phyloP scores from a whole-genome alignment of 352 stramenopile genomes.

The Thraustotheca clavata region DNA sequence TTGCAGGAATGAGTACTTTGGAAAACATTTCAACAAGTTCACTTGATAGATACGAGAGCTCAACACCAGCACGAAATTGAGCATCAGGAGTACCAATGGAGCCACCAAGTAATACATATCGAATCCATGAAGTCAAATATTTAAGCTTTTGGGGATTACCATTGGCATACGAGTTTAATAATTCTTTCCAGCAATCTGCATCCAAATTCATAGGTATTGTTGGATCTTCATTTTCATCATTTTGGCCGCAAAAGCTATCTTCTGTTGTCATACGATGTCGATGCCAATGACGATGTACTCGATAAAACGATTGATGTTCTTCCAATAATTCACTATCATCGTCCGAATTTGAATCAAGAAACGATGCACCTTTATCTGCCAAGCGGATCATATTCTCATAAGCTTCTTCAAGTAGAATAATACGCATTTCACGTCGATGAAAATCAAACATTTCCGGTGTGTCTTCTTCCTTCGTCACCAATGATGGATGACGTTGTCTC shows the following conservation, averaged over 20 bases:
- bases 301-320: conserved; percentile 3
- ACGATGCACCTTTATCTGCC: not conserved
- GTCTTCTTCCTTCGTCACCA: not conserved
- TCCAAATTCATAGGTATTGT: not conserved
- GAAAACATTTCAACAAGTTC: conserved; percentile 19
- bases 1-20: conserved; percentile 5
- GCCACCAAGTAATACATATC: conserved; percentile 16
- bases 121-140: conserved; percentile 21
- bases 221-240: not conserved
- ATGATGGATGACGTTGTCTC: conserved; percentile 4
- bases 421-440: conserved; percentile 19
- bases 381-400: conserved; percentile 19
- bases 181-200: conserved; percentile 14
- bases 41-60: conserved; percentile 17
- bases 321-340: conserved; percentile 15
- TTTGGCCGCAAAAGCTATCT: not conserved
- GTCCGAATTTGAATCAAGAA: conserved; percentile 9
- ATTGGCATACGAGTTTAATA: conserved; percentile 17
- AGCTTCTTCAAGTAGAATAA: conserved; percentile 20
- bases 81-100: conserved; percentile 1
- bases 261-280: not conserved
- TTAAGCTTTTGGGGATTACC: conserved; percentile 21
- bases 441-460: conserved; percentile 16
- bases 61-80: conserved; percentile 15
- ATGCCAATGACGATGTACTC: conserved; percentile 17